Evolutionary conservation across 2,329 filamentous ascomycete genomes (phyloP).

Genomic region (Colletotrichum siamense): DNA sequence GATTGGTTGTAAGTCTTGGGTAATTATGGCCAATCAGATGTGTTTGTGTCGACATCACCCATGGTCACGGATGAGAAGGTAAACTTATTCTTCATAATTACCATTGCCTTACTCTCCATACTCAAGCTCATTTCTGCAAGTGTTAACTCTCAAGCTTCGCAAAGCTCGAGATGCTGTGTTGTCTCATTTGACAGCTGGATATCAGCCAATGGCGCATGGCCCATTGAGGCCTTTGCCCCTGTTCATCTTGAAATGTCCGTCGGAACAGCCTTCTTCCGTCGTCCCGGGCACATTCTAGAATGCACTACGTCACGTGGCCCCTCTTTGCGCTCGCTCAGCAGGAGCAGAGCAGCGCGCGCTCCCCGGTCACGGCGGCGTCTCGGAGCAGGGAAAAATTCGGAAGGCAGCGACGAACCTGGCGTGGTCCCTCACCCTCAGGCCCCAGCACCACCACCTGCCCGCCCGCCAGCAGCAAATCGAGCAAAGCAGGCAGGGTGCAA

Average conservation of each 20-base stretch:
- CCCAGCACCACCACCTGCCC: neutral
- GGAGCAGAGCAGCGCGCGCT: neutral
- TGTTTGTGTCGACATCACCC: neutral
- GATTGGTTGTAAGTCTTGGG: constrained; percentile 4
- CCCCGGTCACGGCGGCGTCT: constrained; percentile 9
- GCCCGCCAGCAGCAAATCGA: neutral
- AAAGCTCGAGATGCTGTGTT: neutral
- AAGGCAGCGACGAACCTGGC: constrained; percentile 6
- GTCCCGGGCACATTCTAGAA: neutral
- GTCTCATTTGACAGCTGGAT: neutral
- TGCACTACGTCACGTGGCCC: neutral
- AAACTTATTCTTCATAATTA: neutral
- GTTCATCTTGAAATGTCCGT: neutral
- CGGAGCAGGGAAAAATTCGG: constrained; percentile 22
- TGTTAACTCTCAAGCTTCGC: neutral
- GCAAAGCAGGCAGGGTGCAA: neutral
- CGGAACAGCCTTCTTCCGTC: neutral
- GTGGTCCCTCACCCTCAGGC: neutral
- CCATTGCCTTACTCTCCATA: fast-evolving
- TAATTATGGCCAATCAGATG: neutral
- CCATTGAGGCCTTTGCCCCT: neutral
- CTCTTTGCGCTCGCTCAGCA: neutral
- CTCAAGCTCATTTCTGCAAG: neutral
- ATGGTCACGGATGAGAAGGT: neutral
- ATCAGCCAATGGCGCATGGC: constrained; percentile 1